phyloP scores from a whole-genome alignment of 129 eudicot species.

The Logfia minima region DNA sequence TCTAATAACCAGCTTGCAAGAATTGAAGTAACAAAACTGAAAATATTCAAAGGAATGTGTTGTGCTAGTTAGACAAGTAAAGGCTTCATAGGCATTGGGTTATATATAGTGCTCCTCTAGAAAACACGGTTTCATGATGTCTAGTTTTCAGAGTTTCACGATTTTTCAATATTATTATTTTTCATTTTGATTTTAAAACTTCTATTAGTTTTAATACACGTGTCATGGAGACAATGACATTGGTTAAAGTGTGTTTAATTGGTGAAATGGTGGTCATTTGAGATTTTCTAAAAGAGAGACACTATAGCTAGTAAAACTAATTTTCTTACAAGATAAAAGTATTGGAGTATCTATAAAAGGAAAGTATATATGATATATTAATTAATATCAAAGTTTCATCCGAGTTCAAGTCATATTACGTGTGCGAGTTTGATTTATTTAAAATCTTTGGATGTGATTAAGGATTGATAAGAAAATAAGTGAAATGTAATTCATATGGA shows the following conservation, averaged over 20 bases:
- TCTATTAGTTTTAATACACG: neutral
- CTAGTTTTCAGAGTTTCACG: conserved; percentile 21
- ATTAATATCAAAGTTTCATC: too few species aligned
- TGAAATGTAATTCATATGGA: too few species aligned
- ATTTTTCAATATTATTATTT: neutral
- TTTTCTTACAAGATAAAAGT: too few species aligned
- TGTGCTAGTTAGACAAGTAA: conserved; percentile 29
- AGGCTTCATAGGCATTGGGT: conserved; percentile 22
- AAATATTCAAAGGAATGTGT: conserved; percentile 13
- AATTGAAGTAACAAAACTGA: conserved; percentile 9
- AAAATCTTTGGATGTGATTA: too few species aligned
- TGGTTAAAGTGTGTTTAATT: neutral
- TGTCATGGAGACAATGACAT: neutral
- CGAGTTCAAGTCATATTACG: too few species aligned
- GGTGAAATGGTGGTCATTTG: neutral
- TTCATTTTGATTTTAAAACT: neutral
- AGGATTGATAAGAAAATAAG: too few species aligned
- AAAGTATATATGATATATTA: too few species aligned
- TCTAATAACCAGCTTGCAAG: conserved; percentile 10
- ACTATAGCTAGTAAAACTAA: too few species aligned
- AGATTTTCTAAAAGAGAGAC: neutral
- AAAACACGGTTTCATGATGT: conserved; percentile 37
- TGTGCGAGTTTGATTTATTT: too few species aligned
- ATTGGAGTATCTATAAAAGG: too few species aligned
- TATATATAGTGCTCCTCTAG: conserved; percentile 30